These are phyloP conservation scores for Coleophoma eucalyptorum DNA, from an alignment of 2,329 filamentous ascomycete species.

Conservation along the genomic window DNA sequence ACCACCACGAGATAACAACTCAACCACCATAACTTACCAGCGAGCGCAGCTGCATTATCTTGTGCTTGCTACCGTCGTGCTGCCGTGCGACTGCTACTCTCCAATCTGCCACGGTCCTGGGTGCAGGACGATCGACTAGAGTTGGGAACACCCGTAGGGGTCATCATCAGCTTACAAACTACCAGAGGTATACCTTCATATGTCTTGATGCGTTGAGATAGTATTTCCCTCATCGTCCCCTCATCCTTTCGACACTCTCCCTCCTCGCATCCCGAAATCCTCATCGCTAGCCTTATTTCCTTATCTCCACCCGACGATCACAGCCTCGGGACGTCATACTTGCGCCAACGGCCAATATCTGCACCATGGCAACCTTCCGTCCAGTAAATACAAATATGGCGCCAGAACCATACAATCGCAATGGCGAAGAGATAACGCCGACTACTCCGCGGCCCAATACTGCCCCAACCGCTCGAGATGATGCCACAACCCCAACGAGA, in stretches of 20 bases:
- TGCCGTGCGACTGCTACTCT: too few relatives aligned
- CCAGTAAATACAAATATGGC: constrained; percentile 55
- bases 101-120: too few relatives aligned
- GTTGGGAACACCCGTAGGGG: neutral
- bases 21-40: too few relatives aligned
- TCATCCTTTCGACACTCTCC: constrained; percentile 8
- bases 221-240: constrained; percentile 13
- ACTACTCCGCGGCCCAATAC: constrained; percentile 43
- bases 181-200: constrained; percentile 8
- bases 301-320: constrained; percentile 7
- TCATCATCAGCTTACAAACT: constrained; percentile 11
- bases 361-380: constrained; percentile 54
- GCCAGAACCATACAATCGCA: constrained; percentile 29
- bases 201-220: constrained; percentile 20
- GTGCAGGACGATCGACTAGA: too few relatives aligned
- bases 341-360: neutral
- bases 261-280: constrained; percentile 5
- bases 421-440: constrained; percentile 49
- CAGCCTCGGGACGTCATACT: constrained; percentile 19
- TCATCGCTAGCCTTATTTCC: constrained; percentile 9
- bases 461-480: constrained; percentile 39
- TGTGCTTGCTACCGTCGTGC: too few relatives aligned
- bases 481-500: constrained; percentile 62
- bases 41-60: too few relatives aligned
- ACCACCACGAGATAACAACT: too few relatives aligned